phyloP scores from a whole-genome alignment of 139 green algal genomes.

The Volvox africanus region DNA sequence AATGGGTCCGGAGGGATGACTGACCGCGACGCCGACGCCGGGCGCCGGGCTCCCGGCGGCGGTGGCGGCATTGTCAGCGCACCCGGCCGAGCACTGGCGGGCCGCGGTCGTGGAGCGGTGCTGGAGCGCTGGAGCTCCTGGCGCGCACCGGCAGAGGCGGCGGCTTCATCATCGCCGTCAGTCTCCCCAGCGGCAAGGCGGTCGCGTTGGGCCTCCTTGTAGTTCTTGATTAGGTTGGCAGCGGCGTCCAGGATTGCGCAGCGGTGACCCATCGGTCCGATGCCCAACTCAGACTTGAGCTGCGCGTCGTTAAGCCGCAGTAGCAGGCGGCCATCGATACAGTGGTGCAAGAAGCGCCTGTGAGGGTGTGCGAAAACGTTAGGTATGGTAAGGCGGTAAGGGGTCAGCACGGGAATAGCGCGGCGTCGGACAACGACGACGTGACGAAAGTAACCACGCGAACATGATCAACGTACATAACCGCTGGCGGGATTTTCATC shows the following conservation, averaged over 20 bases:
- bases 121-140: not conserved
- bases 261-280: slow-evolving; percentile 76
- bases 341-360: slow-evolving; percentile 75
- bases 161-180: not conserved
- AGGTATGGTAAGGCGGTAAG: too few relatives aligned
- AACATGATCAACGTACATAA: too few relatives aligned
- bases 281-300: slow-evolving; percentile 78
- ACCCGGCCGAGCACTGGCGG: slow-evolving; percentile 4
- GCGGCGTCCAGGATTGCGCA: slow-evolving; percentile 64
- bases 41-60: slow-evolving; percentile 24
- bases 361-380: too few relatives aligned
- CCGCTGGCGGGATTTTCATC: too few relatives aligned
- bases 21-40: slow-evolving; percentile 29
- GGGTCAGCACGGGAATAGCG: too few relatives aligned
- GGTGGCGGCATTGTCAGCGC: slow-evolving; percentile 9
- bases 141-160: not conserved
- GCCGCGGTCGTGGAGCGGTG: not conserved
- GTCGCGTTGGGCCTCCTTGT: slow-evolving; percentile 24
- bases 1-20: slow-evolving; percentile 53
- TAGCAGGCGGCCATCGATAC: slow-evolving; percentile 72
- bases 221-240: slow-evolving; percentile 4
- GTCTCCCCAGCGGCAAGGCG: not conserved
- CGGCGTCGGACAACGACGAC: too few relatives aligned
- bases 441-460: too few relatives aligned
- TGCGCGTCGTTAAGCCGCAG: slow-evolving; percentile 65